Evolutionary conservation across 345 rosid species (phyloP).

Genomic region (Syzygium aromaticum): DNA sequence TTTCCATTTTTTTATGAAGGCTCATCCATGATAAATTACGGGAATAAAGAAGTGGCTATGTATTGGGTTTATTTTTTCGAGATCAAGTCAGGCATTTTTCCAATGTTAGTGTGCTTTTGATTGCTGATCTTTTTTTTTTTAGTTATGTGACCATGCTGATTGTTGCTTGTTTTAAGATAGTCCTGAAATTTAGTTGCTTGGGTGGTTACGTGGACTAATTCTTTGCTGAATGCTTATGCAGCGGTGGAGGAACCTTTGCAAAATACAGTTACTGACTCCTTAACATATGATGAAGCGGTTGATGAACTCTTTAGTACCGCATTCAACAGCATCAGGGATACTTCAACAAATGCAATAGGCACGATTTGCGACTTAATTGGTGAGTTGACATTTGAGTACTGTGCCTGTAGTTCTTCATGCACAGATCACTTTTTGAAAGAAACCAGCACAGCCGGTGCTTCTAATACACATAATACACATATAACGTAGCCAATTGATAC

Average conservation of each 20-base stretch:
- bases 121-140: neutral
- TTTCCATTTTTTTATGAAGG: neutral
- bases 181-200: neutral
- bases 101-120: neutral
- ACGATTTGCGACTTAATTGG: slow-evolving; percentile 65
- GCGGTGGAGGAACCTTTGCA: slow-evolving; percentile 29
- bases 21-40: neutral
- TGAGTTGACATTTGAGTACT: slow-evolving; percentile 20
- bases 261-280: slow-evolving; percentile 33
- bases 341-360: slow-evolving; percentile 41
- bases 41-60: neutral
- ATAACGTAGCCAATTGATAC: neutral
- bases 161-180: neutral
- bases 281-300: slow-evolving; percentile 54
- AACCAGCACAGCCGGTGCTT: neutral
- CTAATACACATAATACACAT: neutral
- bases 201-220: neutral
- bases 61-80: neutral
- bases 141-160: neutral
- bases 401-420: neutral
- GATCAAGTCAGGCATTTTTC: neutral
- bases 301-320: slow-evolving; percentile 83
- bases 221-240: slow-evolving; percentile 5
- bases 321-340: slow-evolving; percentile 57
- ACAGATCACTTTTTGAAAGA: neutral